Conservation (phyloP, 139 green algal species). For the Chlamydomonas applanata region DNA sequence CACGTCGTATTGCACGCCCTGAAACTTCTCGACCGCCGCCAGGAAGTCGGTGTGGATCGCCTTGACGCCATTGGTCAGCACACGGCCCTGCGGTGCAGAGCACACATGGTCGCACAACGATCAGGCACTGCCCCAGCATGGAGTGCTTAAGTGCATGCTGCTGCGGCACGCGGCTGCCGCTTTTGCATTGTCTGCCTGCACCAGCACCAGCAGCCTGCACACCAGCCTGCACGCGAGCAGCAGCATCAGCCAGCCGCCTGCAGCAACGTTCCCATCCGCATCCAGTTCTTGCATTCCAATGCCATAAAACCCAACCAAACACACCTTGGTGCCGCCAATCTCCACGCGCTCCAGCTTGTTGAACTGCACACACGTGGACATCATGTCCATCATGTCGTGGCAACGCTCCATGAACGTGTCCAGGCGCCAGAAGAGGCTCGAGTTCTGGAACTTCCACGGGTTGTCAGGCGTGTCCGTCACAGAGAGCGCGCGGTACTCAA, state of each 20-base stretch:
- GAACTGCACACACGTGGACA: constrained; percentile 78
- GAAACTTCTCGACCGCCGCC: constrained; percentile 68
- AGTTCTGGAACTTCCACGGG: constrained; percentile 86
- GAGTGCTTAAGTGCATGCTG: too few species aligned
- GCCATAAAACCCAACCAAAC: background rate
- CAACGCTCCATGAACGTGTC: constrained; percentile 83
- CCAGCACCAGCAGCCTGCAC: too few species aligned
- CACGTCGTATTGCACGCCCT: constrained; percentile 77
- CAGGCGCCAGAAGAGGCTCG: constrained; percentile 23
- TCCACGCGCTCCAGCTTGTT: constrained; percentile 85
- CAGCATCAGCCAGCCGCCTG: too few species aligned
- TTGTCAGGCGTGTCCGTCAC: constrained; percentile 56
- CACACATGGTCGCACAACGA: too few species aligned
- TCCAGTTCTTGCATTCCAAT: too few species aligned
- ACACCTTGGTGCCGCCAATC: constrained; percentile 76
- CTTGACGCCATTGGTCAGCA: constrained; percentile 72
- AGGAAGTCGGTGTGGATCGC: constrained; percentile 77
- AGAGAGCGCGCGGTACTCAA: constrained; percentile 68
- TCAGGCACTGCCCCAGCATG: too few species aligned
- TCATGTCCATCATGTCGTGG: constrained; percentile 83
- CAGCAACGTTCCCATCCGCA: too few species aligned
- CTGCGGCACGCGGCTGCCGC: too few species aligned
- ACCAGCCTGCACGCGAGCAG: too few species aligned
- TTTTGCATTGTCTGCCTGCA: too few species aligned
- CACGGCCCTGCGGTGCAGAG: constrained; percentile 44